A percentile compares a stretch with the other conserved stretches of the same genome.
Evolutionary conservation across 495 filamentous ascomycete genomes (phyloP).

Genomic region (Letharia lupina): DNA sequence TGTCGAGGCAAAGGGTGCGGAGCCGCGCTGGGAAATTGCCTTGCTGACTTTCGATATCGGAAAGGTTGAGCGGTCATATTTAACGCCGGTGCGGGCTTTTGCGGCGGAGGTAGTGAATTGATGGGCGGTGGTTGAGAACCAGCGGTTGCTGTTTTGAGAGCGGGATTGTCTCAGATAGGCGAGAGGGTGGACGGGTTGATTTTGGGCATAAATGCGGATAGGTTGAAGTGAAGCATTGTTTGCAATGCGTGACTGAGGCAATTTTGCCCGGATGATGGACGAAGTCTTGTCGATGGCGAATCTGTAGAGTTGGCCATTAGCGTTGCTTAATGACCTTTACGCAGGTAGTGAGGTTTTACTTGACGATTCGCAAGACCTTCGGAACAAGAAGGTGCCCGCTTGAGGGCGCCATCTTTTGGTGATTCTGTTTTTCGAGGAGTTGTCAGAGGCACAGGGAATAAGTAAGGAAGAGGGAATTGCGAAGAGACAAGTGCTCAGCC

Average conservation of each 20-base stretch:
- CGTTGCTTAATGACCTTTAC: constrained; percentile 1
- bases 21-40: constrained; percentile 56
- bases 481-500: not conserved
- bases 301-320: constrained; percentile 30
- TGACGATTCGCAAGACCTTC: constrained; percentile 58
- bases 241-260: constrained; percentile 40
- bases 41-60: constrained; percentile 57
- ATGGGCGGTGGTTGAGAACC: constrained; percentile 62
- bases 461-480: not conserved
- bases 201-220: constrained; percentile 42
- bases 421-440: not conserved
- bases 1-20: constrained; percentile 80
- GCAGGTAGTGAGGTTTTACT: constrained; percentile 33
- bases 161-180: constrained; percentile 64
- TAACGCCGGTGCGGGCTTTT: constrained; percentile 34
- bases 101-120: constrained; percentile 51
- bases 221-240: constrained; percentile 42
- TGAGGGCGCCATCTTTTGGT: constrained; percentile 53
- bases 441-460: not conserved
- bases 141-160: constrained; percentile 54
- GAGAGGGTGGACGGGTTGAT: constrained; percentile 45
- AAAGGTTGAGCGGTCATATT: constrained; percentile 56
- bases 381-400: constrained; percentile 63
- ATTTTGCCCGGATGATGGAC: constrained; percentile 52
- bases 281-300: constrained; percentile 57